Evolutionary conservation across 768 basidiomycete genomes (phyloP), one percentile per base, ranked within the genome.

Genomic region (Pilatotrama ljubarskyi): DNA sequence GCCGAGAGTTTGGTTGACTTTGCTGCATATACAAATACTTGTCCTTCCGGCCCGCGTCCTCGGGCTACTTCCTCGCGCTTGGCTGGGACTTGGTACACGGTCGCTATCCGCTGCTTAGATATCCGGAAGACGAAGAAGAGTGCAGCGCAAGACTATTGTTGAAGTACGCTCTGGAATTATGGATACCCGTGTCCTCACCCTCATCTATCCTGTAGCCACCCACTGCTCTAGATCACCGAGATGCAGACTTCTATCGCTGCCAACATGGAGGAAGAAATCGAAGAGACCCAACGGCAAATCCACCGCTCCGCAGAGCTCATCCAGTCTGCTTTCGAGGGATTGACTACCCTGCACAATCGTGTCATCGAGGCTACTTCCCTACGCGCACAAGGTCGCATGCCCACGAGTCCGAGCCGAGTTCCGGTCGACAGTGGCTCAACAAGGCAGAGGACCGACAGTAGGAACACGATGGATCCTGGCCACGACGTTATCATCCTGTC

Each of bases 401-500:
- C 36, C 36, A 14, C 35, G 15, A 25, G 49, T 36, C 41, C 24
- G 1, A 44, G 15, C 36, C 29, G 22, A 15, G 17, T 22, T 24
- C 13, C 32, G 29, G 22, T 3, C 2, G 44, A 47, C 22, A 24
- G 22, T n/a, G 22, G n/a, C 22, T 38, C 50, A 5, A 4, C 22
- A 17, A 24, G 42, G 2, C 48, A 43, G 17, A 36, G 7, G 17
- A 55, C 5, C 17, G 25, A 9, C 22, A 32, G 55, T 17, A 57
- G 18, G 14, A 41, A 56, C 13, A 10, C 52, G 14, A 71, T 71
- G 70, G 70, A 64, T 13, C 70, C 70, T 3, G 61, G 60, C 2
- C 70, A 71, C 50, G 37, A 67, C 42, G 66, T 67, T 5, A 69
- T 71, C 26, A 55, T 71, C 14, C 61, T 70, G 22, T 68, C 68